phyloP scores from a whole-genome alignment of 139 green algal genomes.

The Chlorella sp. region DNA sequence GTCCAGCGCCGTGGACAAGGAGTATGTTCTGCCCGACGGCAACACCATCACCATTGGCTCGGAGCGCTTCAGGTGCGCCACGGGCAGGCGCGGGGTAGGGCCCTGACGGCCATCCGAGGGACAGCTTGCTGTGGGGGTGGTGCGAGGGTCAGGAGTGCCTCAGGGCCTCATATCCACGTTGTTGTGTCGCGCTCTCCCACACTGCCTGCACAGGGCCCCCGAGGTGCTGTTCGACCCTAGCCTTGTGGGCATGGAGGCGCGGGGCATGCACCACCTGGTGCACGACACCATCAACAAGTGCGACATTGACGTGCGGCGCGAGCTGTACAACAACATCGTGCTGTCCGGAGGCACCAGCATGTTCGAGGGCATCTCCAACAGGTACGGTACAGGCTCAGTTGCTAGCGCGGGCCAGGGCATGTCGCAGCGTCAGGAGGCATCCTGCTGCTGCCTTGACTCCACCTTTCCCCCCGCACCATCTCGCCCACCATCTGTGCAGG shows the following conservation, averaged over 20 bases:
- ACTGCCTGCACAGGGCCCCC: slow-evolving; percentile 27
- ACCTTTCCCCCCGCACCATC: too few species aligned
- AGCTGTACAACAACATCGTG: slow-evolving; percentile 90
- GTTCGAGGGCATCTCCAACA: slow-evolving; percentile 41
- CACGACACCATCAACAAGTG: slow-evolving; percentile 89
- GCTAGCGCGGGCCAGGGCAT: too few species aligned
- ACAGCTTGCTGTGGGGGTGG: too few species aligned
- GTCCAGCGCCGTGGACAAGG: slow-evolving; percentile 84
- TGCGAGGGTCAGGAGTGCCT: too few species aligned
- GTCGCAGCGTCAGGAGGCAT: too few species aligned
- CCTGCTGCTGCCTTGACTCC: too few species aligned
- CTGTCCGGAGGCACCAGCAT: slow-evolving; percentile 88
- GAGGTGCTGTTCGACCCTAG: slow-evolving; percentile 88
- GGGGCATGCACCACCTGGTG: slow-evolving; percentile 76
- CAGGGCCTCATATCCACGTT: too few species aligned
- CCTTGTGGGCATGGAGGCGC: slow-evolving; percentile 37
- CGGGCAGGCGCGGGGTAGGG: too few species aligned
- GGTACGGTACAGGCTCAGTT: too few species aligned
- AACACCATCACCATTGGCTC: slow-evolving; percentile 21
- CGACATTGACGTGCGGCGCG: slow-evolving; percentile 89
- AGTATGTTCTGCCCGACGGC: slow-evolving; percentile 30
- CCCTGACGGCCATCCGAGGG: too few species aligned
- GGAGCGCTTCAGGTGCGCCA: slow-evolving; percentile 26
- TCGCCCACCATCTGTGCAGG: too few species aligned
- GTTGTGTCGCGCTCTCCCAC: too few species aligned